These are phyloP conservation scores for Aspergillus novofumigatus DNA, from an alignment of 2,329 filamentous ascomycete genomes.

Conservation along the genomic window DNA sequence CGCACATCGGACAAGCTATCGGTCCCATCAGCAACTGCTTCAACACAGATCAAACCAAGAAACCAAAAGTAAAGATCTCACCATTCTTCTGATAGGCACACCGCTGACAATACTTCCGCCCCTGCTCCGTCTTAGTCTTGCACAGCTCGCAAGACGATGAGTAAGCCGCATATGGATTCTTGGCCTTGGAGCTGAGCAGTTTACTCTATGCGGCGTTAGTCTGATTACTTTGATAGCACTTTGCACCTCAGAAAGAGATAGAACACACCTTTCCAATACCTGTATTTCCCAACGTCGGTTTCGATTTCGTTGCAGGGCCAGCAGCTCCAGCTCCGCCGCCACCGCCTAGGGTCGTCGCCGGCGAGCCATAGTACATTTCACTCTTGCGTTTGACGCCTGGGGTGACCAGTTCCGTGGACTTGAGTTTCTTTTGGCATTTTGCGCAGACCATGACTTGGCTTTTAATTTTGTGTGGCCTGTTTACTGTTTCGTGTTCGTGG, in stretches of 20 bases:
- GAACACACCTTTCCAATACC: slow-evolving; percentile 55
- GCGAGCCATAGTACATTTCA: slow-evolving; percentile 62
- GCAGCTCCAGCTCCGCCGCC: slow-evolving; percentile 24
- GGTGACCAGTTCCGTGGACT: slow-evolving; percentile 58
- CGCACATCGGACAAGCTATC: slow-evolving; percentile 60
- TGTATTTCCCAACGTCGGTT: slow-evolving; percentile 52
- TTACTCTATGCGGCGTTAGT: slow-evolving; percentile 49
- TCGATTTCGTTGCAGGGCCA: slow-evolving; percentile 22
- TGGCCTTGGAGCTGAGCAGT: slow-evolving; percentile 59
- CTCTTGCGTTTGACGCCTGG: slow-evolving; percentile 64
- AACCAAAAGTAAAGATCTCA: slow-evolving; percentile 30
- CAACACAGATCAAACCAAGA: background rate
- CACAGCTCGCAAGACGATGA: slow-evolving; percentile 58
- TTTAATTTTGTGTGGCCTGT: background rate
- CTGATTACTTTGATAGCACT: background rate
- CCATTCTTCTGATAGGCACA: slow-evolving; percentile 61
- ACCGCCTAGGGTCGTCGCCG: slow-evolving; percentile 37
- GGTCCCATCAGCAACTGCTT: slow-evolving; percentile 13
- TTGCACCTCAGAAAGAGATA: background rate
- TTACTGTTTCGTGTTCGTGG: background rate
- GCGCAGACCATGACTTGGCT: slow-evolving; percentile 56
- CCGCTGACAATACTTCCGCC: slow-evolving; percentile 57
- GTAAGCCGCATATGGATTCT: slow-evolving; percentile 64
- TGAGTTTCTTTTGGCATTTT: slow-evolving; percentile 60
- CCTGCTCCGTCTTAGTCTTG: slow-evolving; percentile 61